These are phyloP conservation scores for Leptoxyphium fumago DNA, from an alignment of 2,329 filamentous ascomycete genomes.

Conservation along the genomic window DNA sequence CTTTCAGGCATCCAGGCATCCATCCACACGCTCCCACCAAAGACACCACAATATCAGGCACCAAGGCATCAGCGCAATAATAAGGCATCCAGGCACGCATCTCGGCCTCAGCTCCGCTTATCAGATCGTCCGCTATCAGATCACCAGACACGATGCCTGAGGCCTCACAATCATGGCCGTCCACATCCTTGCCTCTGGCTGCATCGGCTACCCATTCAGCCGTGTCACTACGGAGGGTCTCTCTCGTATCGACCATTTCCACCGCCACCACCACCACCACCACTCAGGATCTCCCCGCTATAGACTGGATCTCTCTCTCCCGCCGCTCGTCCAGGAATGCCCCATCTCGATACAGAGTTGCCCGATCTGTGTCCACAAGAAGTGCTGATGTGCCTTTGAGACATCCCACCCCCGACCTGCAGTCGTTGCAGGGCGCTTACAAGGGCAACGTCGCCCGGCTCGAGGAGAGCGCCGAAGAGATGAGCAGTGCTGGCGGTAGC, in stretches of 20 bases:
- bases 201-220: neutral
- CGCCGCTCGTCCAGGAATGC: neutral
- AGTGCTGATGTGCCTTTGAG: neutral
- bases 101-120: no score
- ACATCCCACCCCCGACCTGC: constrained; percentile 49
- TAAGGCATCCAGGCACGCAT: no score
- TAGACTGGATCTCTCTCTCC: neutral
- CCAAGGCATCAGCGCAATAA: no score
- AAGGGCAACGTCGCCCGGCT: constrained; percentile 56
- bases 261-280: neutral
- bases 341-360: neutral
- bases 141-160: no score
- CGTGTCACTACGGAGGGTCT: neutral
- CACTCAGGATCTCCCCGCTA: neutral
- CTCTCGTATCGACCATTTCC: neutral
- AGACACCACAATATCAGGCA: no score
- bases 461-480: constrained; percentile 59
- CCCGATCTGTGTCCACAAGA: neutral
- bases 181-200: neutral
- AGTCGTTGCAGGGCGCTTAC: constrained; percentile 46
- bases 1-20: no score
- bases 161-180: no score
- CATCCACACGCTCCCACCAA: no score
- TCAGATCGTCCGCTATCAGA: no score
- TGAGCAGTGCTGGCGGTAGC: constrained; percentile 46